A percentile compares a stretch with the other conserved stretches of the same genome.
phyloP scores from a whole-genome alignment of 768 basidiomycete species.

The Rhizopogon rudus region DNA sequence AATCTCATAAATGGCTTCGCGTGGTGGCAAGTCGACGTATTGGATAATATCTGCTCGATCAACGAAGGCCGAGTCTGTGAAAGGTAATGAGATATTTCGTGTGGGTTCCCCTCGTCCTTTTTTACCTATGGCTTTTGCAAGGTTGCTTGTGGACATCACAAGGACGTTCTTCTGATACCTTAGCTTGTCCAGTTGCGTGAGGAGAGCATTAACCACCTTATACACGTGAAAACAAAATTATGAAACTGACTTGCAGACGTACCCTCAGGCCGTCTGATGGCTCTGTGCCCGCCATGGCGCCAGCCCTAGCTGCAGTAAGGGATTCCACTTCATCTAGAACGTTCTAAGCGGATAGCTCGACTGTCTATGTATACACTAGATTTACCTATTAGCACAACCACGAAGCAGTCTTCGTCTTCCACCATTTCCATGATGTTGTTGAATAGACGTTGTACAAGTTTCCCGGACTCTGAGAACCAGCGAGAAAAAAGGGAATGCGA shows the following conservation, averaged over 20 bases:
- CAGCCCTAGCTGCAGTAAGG: slow-evolving; percentile 89
- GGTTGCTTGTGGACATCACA: slow-evolving; percentile 95
- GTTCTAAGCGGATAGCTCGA: slow-evolving; percentile 1
- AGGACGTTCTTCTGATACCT: slow-evolving; percentile 91
- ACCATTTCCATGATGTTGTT: slow-evolving; percentile 84
- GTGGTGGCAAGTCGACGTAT: slow-evolving; percentile 87
- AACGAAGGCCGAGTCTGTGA: slow-evolving; percentile 85
- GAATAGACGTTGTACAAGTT: slow-evolving; percentile 93
- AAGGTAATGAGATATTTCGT: not conserved
- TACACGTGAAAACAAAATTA: not conserved
- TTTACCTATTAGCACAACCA: slow-evolving; percentile 89
- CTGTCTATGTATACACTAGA: not conserved
- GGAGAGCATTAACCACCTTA: slow-evolving; percentile 94
- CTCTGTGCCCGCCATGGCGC: slow-evolving; percentile 93
- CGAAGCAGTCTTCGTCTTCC: slow-evolving; percentile 87
- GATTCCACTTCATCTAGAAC: slow-evolving; percentile 90
- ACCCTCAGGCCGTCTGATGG: slow-evolving; percentile 92
- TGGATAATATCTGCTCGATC: slow-evolving; percentile 97
- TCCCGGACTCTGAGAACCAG: slow-evolving; percentile 99
- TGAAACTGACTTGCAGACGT: slow-evolving; percentile 14
- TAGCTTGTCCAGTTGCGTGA: slow-evolving; percentile 95
- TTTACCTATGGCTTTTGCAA: slow-evolving; percentile 89
- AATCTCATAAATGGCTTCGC: slow-evolving; percentile 92
- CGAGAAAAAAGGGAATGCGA: slow-evolving; percentile 97
- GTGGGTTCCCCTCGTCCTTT: not conserved